A percentile compares a stretch with the other conserved stretches of the same genome.
These are phyloP conservation scores for Leccinum subgranulosum DNA, from an alignment of 768 basidiomycete species.

Conservation along the genomic window DNA sequence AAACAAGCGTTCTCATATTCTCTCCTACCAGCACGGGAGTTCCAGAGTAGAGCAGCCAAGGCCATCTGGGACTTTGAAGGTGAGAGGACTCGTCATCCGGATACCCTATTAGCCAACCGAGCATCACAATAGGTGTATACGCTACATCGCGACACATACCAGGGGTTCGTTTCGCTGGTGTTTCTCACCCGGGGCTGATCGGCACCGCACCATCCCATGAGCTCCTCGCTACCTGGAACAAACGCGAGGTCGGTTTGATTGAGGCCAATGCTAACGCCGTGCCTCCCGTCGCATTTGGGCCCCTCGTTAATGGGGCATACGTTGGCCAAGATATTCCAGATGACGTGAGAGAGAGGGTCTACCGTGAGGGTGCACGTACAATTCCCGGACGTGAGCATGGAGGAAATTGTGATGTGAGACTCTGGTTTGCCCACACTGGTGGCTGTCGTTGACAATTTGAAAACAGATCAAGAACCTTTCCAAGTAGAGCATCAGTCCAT, in stretches of 20 bases:
- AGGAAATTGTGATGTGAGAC: constrained; percentile 71
- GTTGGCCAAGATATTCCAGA: constrained; percentile 61
- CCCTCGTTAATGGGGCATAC: constrained; percentile 57
- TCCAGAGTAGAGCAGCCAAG: constrained; percentile 68
- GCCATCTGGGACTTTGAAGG: constrained; percentile 81
- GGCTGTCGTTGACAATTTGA: background rate
- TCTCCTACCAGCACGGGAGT: constrained; percentile 50
- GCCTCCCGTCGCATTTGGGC: constrained; percentile 66
- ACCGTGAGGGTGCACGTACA: constrained; percentile 67
- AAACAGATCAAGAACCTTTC: constrained; percentile 72
- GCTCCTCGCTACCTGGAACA: constrained; percentile 71
- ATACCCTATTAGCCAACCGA: background rate
- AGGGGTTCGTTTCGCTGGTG: constrained; percentile 74
- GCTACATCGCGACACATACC: constrained; percentile 76
- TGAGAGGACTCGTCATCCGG: constrained; percentile 12
- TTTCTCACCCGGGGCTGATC: constrained; percentile 73
- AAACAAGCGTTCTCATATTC: background rate
- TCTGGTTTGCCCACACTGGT: background rate
- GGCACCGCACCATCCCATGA: constrained; percentile 76
- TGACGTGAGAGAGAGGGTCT: constrained; percentile 50
- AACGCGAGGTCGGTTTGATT: constrained; percentile 65
- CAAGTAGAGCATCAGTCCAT: constrained; percentile 31
- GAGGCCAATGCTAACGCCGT: constrained; percentile 47
- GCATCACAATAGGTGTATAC: constrained; percentile 48
- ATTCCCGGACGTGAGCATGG: constrained; percentile 79